A percentile compares a stretch with the other conserved stretches of the same genome.
Evolutionary conservation across 192 early-diverging fungal species (phyloP).

Genomic region (Backusella liffmaniae): DNA sequence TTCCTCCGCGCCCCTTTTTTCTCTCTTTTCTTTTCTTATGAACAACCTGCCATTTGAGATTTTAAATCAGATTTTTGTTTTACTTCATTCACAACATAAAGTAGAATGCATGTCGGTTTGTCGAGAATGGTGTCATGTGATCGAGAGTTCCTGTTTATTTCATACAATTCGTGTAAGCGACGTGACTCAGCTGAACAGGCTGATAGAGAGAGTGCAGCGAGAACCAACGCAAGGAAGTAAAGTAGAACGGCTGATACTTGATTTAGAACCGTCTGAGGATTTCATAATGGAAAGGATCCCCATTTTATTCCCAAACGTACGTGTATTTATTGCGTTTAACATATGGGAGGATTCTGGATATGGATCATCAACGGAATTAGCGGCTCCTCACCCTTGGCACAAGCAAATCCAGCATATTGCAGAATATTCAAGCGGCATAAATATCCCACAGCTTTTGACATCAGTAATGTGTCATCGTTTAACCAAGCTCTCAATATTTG

Average conservation of each 20-base stretch:
- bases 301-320: background rate
- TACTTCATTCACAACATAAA: background rate
- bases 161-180: background rate
- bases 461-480: background rate
- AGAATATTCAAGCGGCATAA: background rate
- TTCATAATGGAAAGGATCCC: background rate
- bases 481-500: background rate
- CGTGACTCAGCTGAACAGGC: background rate
- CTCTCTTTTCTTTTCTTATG: background rate
- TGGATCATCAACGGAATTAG: background rate
- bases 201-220: background rate
- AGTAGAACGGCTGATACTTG: background rate
- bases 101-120: background rate
- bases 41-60: background rate
- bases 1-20: background rate
- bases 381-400: background rate
- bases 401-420: background rate
- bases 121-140: background rate
- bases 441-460: background rate
- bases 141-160: background rate
- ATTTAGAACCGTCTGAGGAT: background rate
- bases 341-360: background rate
- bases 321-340: background rate
- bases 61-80: constrained; percentile 3
- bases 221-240: background rate